phyloP scores from a whole-genome alignment of 23 red algal genomes.

The Gracilariopsis chorda region DNA sequence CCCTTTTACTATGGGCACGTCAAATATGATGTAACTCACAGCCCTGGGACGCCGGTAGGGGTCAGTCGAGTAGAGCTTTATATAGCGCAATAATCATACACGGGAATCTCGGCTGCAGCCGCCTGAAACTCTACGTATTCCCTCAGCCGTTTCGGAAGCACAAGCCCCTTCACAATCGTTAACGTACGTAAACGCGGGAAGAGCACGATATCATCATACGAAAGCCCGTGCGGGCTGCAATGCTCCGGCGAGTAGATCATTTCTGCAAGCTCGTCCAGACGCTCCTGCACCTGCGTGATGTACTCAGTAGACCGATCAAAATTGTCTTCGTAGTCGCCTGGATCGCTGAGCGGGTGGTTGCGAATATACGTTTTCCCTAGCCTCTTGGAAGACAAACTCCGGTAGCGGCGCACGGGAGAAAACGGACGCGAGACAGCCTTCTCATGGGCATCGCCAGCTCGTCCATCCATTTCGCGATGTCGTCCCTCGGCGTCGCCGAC shows the following conservation, averaged over 20 bases:
- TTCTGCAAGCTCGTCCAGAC: slow-evolving; percentile 5
- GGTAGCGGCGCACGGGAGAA: slow-evolving; percentile 44
- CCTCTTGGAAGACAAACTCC: slow-evolving; percentile 63
- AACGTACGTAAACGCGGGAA: slow-evolving; percentile 43
- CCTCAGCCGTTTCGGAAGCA: slow-evolving; percentile 3
- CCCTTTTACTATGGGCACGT: too few species aligned
- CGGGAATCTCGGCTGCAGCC: not conserved
- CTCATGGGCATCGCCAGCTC: slow-evolving; percentile 6
- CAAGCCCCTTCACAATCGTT: slow-evolving; percentile 56
- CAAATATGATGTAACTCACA: too few species aligned
- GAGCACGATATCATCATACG: slow-evolving; percentile 49
- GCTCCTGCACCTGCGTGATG: slow-evolving; percentile 10
- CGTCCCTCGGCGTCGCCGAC: not conserved
- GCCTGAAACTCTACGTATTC: slow-evolving; percentile 42
- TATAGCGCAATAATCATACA: slow-evolving; percentile 11
- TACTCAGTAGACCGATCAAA: slow-evolving; percentile 19
- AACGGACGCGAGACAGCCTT: slow-evolving; percentile 33
- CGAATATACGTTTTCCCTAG: slow-evolving; percentile 36
- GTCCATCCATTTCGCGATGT: slow-evolving; percentile 40
- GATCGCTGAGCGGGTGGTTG: slow-evolving; percentile 35
- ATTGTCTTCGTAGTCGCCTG: slow-evolving; percentile 39
- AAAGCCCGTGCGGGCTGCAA: slow-evolving; percentile 37
- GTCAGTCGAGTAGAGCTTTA: too few species aligned
- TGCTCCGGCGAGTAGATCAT: slow-evolving; percentile 9
- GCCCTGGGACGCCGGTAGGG: too few species aligned